These are phyloP conservation scores for Zea mays DNA, from an alignment of 176 grass and related monocot genomes.

Conservation along the genomic window Zm-B73-REFERENCE-NAM-5.0 NC_050104.1:80578501-80579000, in stretches of 20 bases:
- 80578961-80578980: conserved; percentile 77
- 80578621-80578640: conserved; percentile 36
- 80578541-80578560: conserved; percentile 63
- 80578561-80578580: conserved; percentile 81
- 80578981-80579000: conserved; percentile 70
- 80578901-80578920: conserved; percentile 78
- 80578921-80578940: conserved; percentile 97
- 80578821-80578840: conserved; percentile 53
- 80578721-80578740: background rate
- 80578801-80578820: conserved; percentile 55
- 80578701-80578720: conserved; percentile 33
- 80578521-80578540: conserved; percentile 83
- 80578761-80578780: conserved; percentile 39
- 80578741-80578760: background rate
- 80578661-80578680: conserved; percentile 45
- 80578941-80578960: conserved; percentile 72
- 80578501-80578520: conserved; percentile 63
- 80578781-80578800: conserved; percentile 62
- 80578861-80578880: conserved; percentile 69
- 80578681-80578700: conserved; percentile 88
- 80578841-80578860: conserved; percentile 66
- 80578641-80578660: background rate
- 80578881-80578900: conserved; percentile 82
- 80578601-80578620: conserved; percentile 78
- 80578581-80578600: conserved; percentile 85